Base-by-base conservation (phyloP, 148 eudicot species). In the Vaccinium macrocarpon region DNA sequence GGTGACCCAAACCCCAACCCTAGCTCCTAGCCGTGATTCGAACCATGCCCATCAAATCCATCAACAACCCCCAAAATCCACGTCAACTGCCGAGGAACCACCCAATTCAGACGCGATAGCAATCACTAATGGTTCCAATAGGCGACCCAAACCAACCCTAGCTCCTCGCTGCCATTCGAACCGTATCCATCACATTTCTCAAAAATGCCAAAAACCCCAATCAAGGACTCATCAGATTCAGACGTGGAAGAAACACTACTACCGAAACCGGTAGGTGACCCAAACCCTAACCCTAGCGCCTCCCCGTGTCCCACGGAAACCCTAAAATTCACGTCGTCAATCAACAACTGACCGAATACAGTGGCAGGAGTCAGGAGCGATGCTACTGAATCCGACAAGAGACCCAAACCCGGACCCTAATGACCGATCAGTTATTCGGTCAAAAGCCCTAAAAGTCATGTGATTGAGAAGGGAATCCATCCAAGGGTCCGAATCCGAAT, bases 141-240 rank as follows among this genome's bases (percentile, higher is more conserved):
- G 71, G 16, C 49, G 79, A 49, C 64, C 90, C 76, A 76, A 84
- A 79, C 84, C 46, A 90, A 80, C 83, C 90, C 93, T 77, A 85
- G 64, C 76, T 90, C 92, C 87, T 90, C 89, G 74, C 61, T 87
- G 49, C 66, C 79, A 82, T 29, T 72, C 19, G 85, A 82, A 23
- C 49, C 80, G 42, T 29, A 80, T 0, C 52, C 82, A 50, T 68
- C 89, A 76, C 72, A 59, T 29, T 51, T 83, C 18, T 52, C 88
- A 12, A 73, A 75, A 59, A 84, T 81, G 76, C 90, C 55, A 84
- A 71, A 87, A 80, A 84, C 48, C 82, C 11, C 38, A 8, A 27
- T 12, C 72, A 66, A 25, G 72, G 32, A 66, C 14, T 27, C 35
- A 66, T 15, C 25, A 15, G 72, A 66, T 25, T 25, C 72, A 12